Conservation (phyloP, 2,329 filamentous ascomycete genomes). For the Talaromyces funiculosus region DNA sequence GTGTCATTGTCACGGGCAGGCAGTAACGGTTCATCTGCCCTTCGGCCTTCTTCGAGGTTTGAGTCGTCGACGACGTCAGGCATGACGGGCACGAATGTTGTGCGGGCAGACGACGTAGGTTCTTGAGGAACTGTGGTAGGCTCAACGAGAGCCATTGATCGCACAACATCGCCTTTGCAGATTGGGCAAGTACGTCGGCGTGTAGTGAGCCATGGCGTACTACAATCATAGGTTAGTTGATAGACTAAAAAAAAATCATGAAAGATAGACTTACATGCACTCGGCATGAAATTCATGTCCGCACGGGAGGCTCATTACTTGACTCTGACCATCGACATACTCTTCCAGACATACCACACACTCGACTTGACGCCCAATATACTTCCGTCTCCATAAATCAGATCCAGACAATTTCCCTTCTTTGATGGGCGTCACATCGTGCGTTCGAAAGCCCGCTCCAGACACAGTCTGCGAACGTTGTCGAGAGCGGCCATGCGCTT, state of each 20-base stretch:
- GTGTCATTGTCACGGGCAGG: slow-evolving; percentile 10
- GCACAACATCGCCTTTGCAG: slow-evolving; percentile 93
- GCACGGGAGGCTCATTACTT: slow-evolving; percentile 94
- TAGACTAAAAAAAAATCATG: neutral
- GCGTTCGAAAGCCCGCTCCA: slow-evolving; percentile 24
- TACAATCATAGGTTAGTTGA: slow-evolving; percentile 31
- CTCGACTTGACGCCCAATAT: slow-evolving; percentile 66
- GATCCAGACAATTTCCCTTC: slow-evolving; percentile 43
- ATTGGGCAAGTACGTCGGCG: slow-evolving; percentile 95
- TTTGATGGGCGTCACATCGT: slow-evolving; percentile 26
- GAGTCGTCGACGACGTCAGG: slow-evolving; percentile 38
- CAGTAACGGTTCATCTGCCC: slow-evolving; percentile 29
- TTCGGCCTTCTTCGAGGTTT: slow-evolving; percentile 40
- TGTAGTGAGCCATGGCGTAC: slow-evolving; percentile 94
- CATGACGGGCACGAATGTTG: slow-evolving; percentile 39
- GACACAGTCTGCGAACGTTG: slow-evolving; percentile 35
- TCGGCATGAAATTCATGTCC: slow-evolving; percentile 96
- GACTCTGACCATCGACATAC: slow-evolving; percentile 87
- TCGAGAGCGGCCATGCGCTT: slow-evolving; percentile 27
- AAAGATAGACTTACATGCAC: slow-evolving; percentile 77
- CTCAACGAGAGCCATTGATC: slow-evolving; percentile 48
- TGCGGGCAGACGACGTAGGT: slow-evolving; percentile 39
- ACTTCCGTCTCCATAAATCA: slow-evolving; percentile 48
- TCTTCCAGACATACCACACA: slow-evolving; percentile 97
- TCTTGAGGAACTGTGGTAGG: slow-evolving; percentile 16